Evolutionary conservation across 495 filamentous ascomycete genomes (phyloP).

Genomic region (Neurospora intermedia): DNA sequence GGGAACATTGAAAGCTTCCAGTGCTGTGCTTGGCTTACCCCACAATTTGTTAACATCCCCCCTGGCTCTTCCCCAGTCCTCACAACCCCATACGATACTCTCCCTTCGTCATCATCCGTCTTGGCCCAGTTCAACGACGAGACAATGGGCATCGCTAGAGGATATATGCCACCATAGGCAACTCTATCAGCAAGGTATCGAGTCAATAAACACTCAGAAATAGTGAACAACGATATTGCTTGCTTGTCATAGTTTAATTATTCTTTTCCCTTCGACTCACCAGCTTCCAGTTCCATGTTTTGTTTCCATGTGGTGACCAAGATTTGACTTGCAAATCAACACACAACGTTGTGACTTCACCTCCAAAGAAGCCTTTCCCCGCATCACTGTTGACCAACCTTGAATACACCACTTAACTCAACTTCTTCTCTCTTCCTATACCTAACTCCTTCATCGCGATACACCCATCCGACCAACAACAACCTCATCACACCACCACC

Average conservation of each 20-base stretch:
- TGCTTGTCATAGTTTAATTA: not conserved
- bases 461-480: not conserved
- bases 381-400: not conserved
- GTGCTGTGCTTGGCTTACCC: not conserved
- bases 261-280: not conserved
- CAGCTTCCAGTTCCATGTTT: not conserved
- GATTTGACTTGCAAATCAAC: not conserved
- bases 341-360: not conserved
- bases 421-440: not conserved
- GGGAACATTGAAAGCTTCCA: not conserved
- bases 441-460: not conserved
- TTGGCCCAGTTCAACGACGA: not conserved
- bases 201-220: not conserved
- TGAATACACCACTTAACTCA: not conserved
- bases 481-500: not conserved
- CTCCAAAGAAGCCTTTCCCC: not conserved
- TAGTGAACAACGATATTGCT: not conserved
- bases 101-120: not conserved
- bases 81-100: not conserved
- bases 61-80: not conserved
- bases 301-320: not conserved
- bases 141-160: not conserved
- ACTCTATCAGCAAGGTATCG: not conserved
- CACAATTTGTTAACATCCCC: not conserved
- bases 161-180: not conserved